Conservation (phyloP, 805 yeast species). For the Cyberlindnera lachancei region DNA sequence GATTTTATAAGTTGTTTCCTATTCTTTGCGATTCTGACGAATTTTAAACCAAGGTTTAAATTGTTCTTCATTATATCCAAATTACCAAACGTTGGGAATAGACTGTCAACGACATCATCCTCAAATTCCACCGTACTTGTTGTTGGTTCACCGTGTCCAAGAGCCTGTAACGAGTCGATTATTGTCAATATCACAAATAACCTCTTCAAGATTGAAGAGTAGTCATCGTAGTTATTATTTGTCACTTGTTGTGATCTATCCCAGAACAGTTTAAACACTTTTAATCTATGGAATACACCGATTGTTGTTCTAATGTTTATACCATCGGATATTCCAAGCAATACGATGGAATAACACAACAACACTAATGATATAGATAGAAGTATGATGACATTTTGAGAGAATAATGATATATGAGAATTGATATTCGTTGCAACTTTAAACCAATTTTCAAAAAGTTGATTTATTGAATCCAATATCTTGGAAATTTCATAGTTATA, state of each 20-base stretch:
- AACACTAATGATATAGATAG: constrained; percentile 27
- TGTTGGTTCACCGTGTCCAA: constrained; percentile 43
- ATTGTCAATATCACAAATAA: constrained; percentile 40
- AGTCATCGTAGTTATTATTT: constrained; percentile 18
- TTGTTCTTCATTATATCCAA: constrained; percentile 17
- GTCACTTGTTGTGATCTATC: constrained; percentile 8
- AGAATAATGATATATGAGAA: constrained; percentile 6
- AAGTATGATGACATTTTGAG: constrained; percentile 10
- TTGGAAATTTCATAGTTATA: constrained; percentile 1
- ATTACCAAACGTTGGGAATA: constrained; percentile 14
- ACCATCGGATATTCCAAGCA: constrained; percentile 55
- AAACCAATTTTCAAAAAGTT: constrained; percentile 9
- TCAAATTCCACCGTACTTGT: constrained; percentile 16
- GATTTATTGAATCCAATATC: constrained; percentile 9
- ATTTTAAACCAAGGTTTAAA: constrained; percentile 19
- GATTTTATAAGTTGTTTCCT: constrained; percentile 4
- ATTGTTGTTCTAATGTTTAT: constrained; percentile 41
- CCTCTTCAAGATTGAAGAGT: constrained; percentile 27
- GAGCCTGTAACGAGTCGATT: constrained; percentile 44
- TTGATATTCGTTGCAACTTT: constrained; percentile 13
- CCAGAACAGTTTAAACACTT: constrained; percentile 33
- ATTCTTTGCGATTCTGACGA: constrained; percentile 13
- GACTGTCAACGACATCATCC: constrained; percentile 13
- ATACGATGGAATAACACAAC: constrained; percentile 47
- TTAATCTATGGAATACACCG: constrained; percentile 52